These are phyloP conservation scores for Dothiorella sarmentorum DNA, from an alignment of 2,329 filamentous ascomycete species.

Conservation along the genomic window DNA sequence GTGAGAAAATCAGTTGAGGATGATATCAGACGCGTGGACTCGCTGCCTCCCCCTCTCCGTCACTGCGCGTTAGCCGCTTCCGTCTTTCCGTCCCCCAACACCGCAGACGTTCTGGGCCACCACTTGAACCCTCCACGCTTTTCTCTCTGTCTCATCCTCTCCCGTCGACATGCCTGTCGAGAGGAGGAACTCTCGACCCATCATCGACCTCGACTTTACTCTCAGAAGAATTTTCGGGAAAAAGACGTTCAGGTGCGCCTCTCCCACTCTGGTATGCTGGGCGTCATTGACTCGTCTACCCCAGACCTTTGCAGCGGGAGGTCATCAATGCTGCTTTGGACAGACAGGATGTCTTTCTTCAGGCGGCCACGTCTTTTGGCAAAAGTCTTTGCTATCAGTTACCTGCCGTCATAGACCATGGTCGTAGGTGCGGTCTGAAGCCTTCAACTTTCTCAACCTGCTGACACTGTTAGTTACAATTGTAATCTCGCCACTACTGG, in stretches of 20 bases:
- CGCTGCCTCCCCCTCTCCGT: neutral
- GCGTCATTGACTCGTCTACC: neutral
- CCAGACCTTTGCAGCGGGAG: constrained; percentile 77
- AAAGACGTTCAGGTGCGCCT: constrained; percentile 62
- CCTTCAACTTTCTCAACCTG: neutral
- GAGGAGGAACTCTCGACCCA: constrained; percentile 27
- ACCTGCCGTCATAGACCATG: constrained; percentile 80
- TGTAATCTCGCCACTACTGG: constrained; percentile 83
- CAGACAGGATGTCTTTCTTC: constrained; percentile 87
- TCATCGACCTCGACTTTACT: constrained; percentile 67
- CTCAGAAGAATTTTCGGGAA: constrained; percentile 72
- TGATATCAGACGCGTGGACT: neutral
- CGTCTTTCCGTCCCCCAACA: neutral
- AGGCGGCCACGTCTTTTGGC: constrained; percentile 86
- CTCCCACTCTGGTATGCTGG: constrained; percentile 17
- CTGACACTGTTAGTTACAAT: constrained; percentile 65
- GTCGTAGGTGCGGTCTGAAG: constrained; percentile 57
- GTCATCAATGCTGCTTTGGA: constrained; percentile 79
- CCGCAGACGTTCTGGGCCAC: too few relatives aligned
- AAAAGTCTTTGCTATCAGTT: constrained; percentile 93
- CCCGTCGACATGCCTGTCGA: constrained; percentile 29
- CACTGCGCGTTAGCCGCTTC: neutral
- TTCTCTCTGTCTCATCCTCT: neutral
- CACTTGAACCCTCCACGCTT: too few relatives aligned
- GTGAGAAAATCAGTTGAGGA: neutral